phyloP scores from a whole-genome alignment of 495 filamentous ascomycete genomes.

The Neurospora sp. region DNA sequence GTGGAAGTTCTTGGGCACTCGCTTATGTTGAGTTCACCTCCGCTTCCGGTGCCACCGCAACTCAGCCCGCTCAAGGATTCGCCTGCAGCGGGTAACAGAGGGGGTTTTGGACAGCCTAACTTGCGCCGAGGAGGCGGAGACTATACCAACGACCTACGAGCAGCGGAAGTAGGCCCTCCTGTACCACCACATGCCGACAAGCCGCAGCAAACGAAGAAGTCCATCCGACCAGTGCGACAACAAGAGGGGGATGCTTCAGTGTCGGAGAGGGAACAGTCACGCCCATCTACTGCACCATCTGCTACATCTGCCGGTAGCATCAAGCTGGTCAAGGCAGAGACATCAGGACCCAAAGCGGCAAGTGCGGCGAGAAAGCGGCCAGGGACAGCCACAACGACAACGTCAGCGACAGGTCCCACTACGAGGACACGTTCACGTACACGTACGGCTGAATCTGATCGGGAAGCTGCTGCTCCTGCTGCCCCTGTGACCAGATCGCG shows the following conservation, averaged over 20 bases:
- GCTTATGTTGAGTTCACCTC: constrained; percentile 23
- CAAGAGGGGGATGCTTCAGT: constrained; percentile 5
- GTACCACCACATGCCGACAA: constrained; percentile 14
- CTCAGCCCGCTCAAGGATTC: constrained; percentile 38
- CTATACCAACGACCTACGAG: neutral
- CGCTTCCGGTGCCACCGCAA: constrained; percentile 30
- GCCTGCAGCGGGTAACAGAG: constrained; percentile 33
- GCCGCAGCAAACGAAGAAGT: constrained; percentile 19
- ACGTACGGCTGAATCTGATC: neutral
- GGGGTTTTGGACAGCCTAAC: constrained; percentile 6
- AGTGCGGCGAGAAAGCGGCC: neutral
- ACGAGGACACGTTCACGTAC: neutral
- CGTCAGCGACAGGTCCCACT: neutral
- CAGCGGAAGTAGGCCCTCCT: neutral
- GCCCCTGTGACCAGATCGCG: neutral
- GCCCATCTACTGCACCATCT: constrained; percentile 1
- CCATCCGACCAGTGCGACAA: constrained; percentile 12
- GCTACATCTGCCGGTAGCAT: constrained; percentile 5
- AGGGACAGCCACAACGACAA: neutral
- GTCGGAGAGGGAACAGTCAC: neutral
- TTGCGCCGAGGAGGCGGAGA: neutral
- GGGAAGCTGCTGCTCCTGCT: neutral
- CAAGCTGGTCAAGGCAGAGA: neutral
- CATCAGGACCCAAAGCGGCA: neutral
- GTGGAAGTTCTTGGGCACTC: constrained; percentile 38